Evolutionary conservation across 2,329 filamentous ascomycete species (phyloP), one percentile per base, ranked within the genome.

Genomic region (Fusarium sp.): DNA sequence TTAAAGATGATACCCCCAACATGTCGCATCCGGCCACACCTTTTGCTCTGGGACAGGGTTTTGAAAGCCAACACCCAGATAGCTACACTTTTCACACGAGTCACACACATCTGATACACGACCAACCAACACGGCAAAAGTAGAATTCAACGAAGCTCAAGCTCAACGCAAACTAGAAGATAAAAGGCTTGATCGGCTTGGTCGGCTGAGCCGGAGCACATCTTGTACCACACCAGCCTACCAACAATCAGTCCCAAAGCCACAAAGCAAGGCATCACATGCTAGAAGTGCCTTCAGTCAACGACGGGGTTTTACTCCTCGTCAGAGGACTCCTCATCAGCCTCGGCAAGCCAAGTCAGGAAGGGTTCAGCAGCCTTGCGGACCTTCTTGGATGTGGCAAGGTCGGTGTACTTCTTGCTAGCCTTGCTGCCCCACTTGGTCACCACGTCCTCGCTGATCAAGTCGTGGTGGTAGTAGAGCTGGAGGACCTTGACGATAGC

Each of bases 401-500:
- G 83, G 80, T 98, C 95, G 75, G 97, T 93, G 80, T 98, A 98
- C 86, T 98, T 98, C 91, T 97, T 98, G 89, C 94, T 97, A 64
- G 95, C 94, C 88, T 96, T 97, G 79, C 89, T 88, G 72, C 95
- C 95, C 95, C 96, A 99, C 75, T 92, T 91, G 82, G 91, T 93
- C 79, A 97, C 90, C 15, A 94, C 89, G 70, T 97, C 95, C 85
- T 99, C 96, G 54, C 88, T 90, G 76, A 97, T 85, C 59, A 99
- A 88, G 74, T 99, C 96, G 77, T 94, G 88, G 83, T 98, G 90
- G 83, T 98, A 99, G 84, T 95, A 92, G 76, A 92, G 88, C 81
- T 97, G 89, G 70, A 99, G 88, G 76, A 99, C 93, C 81, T 94
- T 94, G 71, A 94, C 92, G 67, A 98, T 88, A 79, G 93, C 84